Conservation (phyloP, 2,329 filamentous ascomycete species). For the Hypoxylon sp. region DNA sequence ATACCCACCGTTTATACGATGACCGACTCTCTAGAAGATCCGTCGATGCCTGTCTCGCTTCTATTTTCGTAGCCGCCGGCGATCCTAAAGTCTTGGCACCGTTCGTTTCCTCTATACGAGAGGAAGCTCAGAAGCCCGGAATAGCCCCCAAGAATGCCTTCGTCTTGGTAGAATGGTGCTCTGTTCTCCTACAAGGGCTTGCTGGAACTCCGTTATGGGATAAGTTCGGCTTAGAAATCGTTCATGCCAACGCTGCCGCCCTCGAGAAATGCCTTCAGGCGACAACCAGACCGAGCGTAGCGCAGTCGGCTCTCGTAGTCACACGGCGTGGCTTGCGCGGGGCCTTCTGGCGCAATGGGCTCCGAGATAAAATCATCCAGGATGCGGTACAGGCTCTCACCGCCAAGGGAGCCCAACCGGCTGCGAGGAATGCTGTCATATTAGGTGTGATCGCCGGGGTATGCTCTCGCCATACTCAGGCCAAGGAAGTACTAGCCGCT, state of each 20-base stretch:
- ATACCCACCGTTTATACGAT: constrained; percentile 87
- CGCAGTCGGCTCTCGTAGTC: constrained; percentile 79
- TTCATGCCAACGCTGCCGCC: constrained; percentile 77
- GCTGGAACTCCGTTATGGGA: constrained; percentile 73
- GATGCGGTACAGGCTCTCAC: constrained; percentile 76
- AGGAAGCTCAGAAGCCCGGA: constrained; percentile 80
- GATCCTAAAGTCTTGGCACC: constrained; percentile 70
- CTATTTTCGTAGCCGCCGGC: constrained; percentile 70
- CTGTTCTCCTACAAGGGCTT: constrained; percentile 79
- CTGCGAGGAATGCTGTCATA: constrained; percentile 78
- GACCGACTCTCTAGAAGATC: constrained; percentile 87
- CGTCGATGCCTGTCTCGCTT: constrained; percentile 82
- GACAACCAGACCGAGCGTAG: constrained; percentile 72
- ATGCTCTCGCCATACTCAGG: constrained; percentile 75
- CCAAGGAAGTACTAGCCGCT: constrained; percentile 71
- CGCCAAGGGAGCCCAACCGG: constrained; percentile 72
- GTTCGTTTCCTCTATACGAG: constrained; percentile 75
- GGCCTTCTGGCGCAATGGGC: constrained; percentile 71
- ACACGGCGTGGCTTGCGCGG: constrained; percentile 84
- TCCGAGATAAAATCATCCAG: constrained; percentile 71
- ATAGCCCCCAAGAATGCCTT: constrained; percentile 87
- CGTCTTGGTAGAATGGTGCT: constrained; percentile 91
- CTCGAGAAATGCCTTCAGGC: constrained; percentile 82
- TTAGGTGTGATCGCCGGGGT: constrained; percentile 91
- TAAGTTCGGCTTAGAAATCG: constrained; percentile 72